Evolutionary conservation across 441 rosid genomes (phyloP).

Genomic region (Dalechampia spathulata): DNA sequence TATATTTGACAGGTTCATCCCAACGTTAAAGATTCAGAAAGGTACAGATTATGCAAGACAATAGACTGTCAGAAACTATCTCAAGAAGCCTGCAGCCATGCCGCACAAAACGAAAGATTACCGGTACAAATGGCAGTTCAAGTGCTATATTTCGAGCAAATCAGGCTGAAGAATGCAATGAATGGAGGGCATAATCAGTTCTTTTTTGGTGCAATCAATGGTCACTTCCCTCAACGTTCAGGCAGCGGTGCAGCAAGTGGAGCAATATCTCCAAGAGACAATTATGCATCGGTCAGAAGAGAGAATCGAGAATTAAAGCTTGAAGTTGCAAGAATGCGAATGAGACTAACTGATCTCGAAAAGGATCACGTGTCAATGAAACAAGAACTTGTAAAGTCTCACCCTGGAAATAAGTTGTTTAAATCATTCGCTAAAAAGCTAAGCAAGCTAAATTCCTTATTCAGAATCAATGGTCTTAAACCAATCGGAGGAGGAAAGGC

Average conservation of each 20-base stretch:
- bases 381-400: constrained; percentile 63
- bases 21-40: constrained; percentile 78
- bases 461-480: constrained; percentile 50
- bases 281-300: constrained; percentile 88
- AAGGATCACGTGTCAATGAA: constrained; percentile 91
- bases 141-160: constrained; percentile 85
- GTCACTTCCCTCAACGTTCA: constrained; percentile 79
- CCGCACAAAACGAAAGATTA: constrained; percentile 84
- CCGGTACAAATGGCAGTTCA: constrained; percentile 98
- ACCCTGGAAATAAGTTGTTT: constrained; percentile 67
- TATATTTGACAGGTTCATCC: constrained; percentile 59
- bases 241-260: constrained; percentile 92
- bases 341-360: constrained; percentile 92
- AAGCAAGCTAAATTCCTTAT: constrained; percentile 70
- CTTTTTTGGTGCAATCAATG: constrained; percentile 54
- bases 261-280: constrained; percentile 92
- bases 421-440: constrained; percentile 65
- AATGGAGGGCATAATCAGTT: constrained; percentile 68
- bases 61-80: constrained; percentile 89
- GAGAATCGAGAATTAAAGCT: constrained; percentile 93
- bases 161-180: constrained; percentile 87
- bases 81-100: constrained; percentile 96
- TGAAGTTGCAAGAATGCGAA: constrained; percentile 95
- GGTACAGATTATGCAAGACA: constrained; percentile 82
- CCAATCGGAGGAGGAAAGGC: constrained; percentile 44